phyloP scores from a whole-genome alignment of 148 eudicot genomes.

The Rhododendron mucronatum region DNA sequence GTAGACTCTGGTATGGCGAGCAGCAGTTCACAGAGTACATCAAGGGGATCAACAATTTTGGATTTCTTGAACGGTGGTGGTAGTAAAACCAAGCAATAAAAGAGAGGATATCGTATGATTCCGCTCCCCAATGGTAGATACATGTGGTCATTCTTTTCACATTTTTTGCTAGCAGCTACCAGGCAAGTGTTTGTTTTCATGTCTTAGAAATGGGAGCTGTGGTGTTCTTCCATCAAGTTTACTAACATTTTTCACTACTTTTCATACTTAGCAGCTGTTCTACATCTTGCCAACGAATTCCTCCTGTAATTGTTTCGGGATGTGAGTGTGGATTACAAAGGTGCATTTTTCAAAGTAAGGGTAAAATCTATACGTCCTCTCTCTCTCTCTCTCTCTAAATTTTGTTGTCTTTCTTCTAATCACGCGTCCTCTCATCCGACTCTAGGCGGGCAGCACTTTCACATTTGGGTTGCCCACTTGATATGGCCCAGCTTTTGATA shows the following conservation, averaged over 20 bases:
- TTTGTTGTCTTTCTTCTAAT: not conserved
- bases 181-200: not conserved
- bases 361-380: not conserved
- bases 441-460: not conserved
- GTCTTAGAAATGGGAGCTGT: not conserved
- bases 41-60: slow-evolving; percentile 23
- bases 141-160: not conserved
- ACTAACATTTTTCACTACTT: not conserved
- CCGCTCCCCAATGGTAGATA: not conserved
- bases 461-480: not conserved
- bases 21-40: slow-evolving; percentile 16
- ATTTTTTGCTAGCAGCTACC: not conserved
- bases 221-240: not conserved
- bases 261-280: not conserved
- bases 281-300: not conserved
- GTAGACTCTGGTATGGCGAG: slow-evolving; percentile 7
- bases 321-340: not conserved
- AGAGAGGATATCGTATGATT: not conserved
- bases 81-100: slow-evolving; percentile 7
- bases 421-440: not conserved
- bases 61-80: slow-evolving; percentile 21
- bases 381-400: not conserved
- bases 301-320: not conserved
- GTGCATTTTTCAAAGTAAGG: not conserved
- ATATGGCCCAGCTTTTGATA: not conserved